A percentile compares a stretch with the other conserved stretches of the same genome.
phyloP scores from a whole-genome alignment of 2,329 filamentous ascomycete species.

The Catunica adiposa region DNA sequence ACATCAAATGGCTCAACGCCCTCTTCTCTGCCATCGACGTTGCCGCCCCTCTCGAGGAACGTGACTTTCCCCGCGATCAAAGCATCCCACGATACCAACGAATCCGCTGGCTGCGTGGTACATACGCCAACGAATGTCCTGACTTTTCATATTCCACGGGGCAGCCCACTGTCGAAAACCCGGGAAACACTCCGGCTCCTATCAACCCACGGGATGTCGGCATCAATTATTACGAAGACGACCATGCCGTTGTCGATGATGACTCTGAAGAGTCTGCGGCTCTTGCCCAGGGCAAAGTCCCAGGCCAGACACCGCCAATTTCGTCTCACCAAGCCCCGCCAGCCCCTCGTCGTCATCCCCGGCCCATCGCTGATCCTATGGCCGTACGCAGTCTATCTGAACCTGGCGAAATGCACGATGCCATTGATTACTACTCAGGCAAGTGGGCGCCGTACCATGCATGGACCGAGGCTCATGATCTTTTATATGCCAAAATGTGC shows the following conservation, averaged over 20 bases:
- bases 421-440: constrained; percentile 30
- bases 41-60: constrained; percentile 52
- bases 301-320: constrained; percentile 17
- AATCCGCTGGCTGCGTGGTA: constrained; percentile 32
- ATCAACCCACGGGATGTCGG: constrained; percentile 11
- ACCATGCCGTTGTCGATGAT: constrained; percentile 10
- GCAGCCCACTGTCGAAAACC: not conserved
- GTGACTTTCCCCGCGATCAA: constrained; percentile 45
- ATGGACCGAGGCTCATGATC: constrained; percentile 39
- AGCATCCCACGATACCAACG: constrained; percentile 42
- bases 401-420: constrained; percentile 29
- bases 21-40: constrained; percentile 61
- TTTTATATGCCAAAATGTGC: constrained; percentile 43
- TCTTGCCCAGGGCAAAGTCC: constrained; percentile 9
- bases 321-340: not conserved
- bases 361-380: constrained; percentile 18
- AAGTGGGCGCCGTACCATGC: constrained; percentile 41
- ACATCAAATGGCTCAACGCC: constrained; percentile 51
- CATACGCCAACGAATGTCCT: not conserved
- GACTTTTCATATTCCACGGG: not conserved
- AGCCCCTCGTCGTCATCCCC: constrained; percentile 19
- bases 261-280: constrained; percentile 1
- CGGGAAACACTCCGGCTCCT: not conserved
- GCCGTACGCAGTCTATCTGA: constrained; percentile 23
- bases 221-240: constrained; percentile 16